phyloP scores from a whole-genome alignment of 179 eudicot species.

The Spinacia oleracea region DNA sequence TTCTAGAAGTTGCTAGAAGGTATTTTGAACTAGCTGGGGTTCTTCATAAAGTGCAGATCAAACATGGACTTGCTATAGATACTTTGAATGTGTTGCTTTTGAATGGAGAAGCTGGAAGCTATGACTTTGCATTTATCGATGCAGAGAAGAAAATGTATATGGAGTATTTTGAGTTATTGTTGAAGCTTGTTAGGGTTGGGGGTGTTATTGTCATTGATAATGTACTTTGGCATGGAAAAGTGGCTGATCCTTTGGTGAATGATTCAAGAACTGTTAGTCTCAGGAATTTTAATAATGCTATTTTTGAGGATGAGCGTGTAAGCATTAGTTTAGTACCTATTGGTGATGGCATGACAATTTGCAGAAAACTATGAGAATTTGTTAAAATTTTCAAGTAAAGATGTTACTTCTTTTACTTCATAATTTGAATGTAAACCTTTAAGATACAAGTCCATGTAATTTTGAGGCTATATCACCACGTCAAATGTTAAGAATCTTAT shows the following conservation, averaged over 20 bases:
- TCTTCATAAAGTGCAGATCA: slow-evolving; percentile 71
- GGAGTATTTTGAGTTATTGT: slow-evolving; percentile 77
- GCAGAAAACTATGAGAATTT: slow-evolving; percentile 58
- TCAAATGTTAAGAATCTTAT: too few relatives aligned
- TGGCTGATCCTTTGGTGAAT: slow-evolving; percentile 74
- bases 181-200: slow-evolving; percentile 88
- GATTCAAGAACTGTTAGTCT: slow-evolving; percentile 71
- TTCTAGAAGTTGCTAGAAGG: slow-evolving; percentile 74
- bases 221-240: slow-evolving; percentile 95
- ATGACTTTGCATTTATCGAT: slow-evolving; percentile 93
- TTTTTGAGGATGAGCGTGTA: slow-evolving; percentile 73
- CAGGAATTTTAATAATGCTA: slow-evolving; percentile 61
- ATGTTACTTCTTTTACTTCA: too few relatives aligned
- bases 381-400: too few relatives aligned
- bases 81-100: slow-evolving; percentile 61
- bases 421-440: too few relatives aligned
- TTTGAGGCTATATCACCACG: too few relatives aligned
- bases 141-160: slow-evolving; percentile 90
- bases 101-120: slow-evolving; percentile 84
- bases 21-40: slow-evolving; percentile 88
- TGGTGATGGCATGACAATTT: slow-evolving; percentile 98
- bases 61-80: slow-evolving; percentile 73
- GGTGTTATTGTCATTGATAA: slow-evolving; percentile 90
- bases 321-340: slow-evolving; percentile 90
- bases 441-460: too few relatives aligned